Evolutionary conservation across 805 yeast species (phyloP).

Genomic region (Ogataea nonfermentans): DNA sequence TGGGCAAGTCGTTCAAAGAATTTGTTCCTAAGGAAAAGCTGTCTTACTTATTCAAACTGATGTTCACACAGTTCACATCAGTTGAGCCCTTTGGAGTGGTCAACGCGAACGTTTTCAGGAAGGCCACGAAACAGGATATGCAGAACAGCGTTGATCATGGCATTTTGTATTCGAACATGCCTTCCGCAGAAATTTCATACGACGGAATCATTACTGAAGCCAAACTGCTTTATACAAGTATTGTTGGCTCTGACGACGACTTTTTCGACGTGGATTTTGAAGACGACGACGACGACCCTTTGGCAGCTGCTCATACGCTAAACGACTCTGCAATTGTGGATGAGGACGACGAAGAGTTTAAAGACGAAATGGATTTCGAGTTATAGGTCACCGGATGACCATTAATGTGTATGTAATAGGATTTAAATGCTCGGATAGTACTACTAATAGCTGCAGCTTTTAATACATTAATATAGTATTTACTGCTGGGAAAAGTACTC

Average conservation of each 20-base stretch:
- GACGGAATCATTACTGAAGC: slow-evolving; percentile 89
- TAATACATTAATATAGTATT: slow-evolving; percentile 19
- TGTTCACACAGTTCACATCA: slow-evolving; percentile 57
- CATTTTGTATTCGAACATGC: slow-evolving; percentile 55
- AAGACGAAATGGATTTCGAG: slow-evolving; percentile 40
- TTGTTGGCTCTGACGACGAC: slow-evolving; percentile 93
- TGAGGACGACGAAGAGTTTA: slow-evolving; percentile 35
- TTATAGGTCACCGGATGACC: slow-evolving; percentile 16
- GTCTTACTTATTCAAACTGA: slow-evolving; percentile 57
- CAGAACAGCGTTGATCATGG: slow-evolving; percentile 43
- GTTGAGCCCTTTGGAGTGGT: slow-evolving; percentile 57
- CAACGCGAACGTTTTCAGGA: slow-evolving; percentile 39
- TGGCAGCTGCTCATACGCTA: slow-evolving; percentile 8
- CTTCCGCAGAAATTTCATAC: slow-evolving; percentile 82
- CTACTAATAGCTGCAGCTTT: background rate
- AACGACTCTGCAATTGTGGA: slow-evolving; percentile 38
- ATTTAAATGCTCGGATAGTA: background rate
- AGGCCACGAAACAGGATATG: slow-evolving; percentile 22
- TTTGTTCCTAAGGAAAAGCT: slow-evolving; percentile 79
- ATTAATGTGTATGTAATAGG: slow-evolving; percentile 1
- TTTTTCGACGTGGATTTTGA: slow-evolving; percentile 96
- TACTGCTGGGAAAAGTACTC: slow-evolving; percentile 93
- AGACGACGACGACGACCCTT: slow-evolving; percentile 71
- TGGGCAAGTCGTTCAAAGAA: slow-evolving; percentile 82
- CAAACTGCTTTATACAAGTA: slow-evolving; percentile 64